Base-by-base conservation (phyloP, 805 yeast species). In the Pichia sporocuriosa region DNA sequence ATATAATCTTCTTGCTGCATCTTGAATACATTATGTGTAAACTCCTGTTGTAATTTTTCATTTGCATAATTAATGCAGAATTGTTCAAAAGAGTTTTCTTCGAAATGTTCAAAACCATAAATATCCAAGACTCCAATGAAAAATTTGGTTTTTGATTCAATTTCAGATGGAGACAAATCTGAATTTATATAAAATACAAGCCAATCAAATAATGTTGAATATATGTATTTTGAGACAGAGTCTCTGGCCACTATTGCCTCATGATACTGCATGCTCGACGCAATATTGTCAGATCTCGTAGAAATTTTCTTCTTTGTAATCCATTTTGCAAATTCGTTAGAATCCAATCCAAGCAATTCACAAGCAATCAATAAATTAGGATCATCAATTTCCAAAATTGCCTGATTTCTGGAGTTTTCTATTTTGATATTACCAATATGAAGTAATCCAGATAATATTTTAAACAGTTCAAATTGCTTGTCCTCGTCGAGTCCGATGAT, bases 111-210 rank as follows among this genome's bases (percentile, higher is more conserved):
- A 61, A 90, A 90, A 13, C 98, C 98, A 59, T 90, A 90, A 52
- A 90, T 90, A 80, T 90, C 98, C 54, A 90, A 72, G 22, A 90
- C 97, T 59, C 98, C 98, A 55, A 90, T 90, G 54, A 90, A 93
- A 1, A 86, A 75, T 35, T 72, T 66, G 34, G 80, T 73, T 23
- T 77, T 65, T 22, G 67, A 64, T 28, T 69, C 71, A 17, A 84
- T 73, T 32, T 77, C 82, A 22, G 81, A 79, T 3, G 89, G 78
- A 56, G 93, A 84, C 53, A 90, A 72, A 56, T 87, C 95, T 17
- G 71, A 58, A 62, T 90, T 90, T 49, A 88, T 85, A 50, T 79
- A 80, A 36, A 73, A 80, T 19, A 89, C 97, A 47, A 90, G 75
- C 98, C 98, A 90, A 57, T 90, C 97, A 54, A 90, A 90, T 44